Conservation (phyloP, 257 asterid species). For the Osmanthus fragrans region DNA sequence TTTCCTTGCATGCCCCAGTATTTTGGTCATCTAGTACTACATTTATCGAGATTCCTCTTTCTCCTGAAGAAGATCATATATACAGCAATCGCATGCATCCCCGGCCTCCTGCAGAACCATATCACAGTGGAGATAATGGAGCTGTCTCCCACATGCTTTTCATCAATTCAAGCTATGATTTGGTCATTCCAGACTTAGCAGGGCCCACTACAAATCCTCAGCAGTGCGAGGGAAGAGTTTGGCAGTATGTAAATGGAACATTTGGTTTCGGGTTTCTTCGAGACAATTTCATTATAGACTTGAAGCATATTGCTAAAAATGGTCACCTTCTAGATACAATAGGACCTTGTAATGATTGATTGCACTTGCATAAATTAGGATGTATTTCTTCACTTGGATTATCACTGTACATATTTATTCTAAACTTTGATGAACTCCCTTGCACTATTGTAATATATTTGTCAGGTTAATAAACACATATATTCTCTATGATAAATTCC, state of each 20-base stretch:
- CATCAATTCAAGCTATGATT: constrained; percentile 72
- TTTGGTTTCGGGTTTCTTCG: constrained; percentile 85
- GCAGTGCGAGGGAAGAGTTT: constrained; percentile 76
- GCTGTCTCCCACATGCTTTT: constrained; percentile 58
- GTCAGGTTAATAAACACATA: not conserved
- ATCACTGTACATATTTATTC: constrained; percentile 4
- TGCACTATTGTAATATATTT: constrained; percentile 9
- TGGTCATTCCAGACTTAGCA: constrained; percentile 65
- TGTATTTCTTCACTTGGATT: constrained; percentile 13
- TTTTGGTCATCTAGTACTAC: constrained; percentile 72
- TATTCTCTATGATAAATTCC: not conserved
- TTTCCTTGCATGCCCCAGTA: constrained; percentile 51
- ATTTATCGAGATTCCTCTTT: constrained; percentile 60
- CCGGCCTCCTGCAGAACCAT: constrained; percentile 47
- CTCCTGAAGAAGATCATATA: constrained; percentile 60
- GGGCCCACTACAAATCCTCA: constrained; percentile 47
- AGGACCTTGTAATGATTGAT: constrained; percentile 35
- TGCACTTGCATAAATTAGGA: constrained; percentile 3
- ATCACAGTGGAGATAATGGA: constrained; percentile 29
- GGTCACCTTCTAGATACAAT: constrained; percentile 54
- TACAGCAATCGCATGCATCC: constrained; percentile 61
- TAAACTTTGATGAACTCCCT: not conserved
- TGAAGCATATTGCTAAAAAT: constrained; percentile 59
- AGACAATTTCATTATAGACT: constrained; percentile 55
- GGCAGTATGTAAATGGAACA: constrained; percentile 73